Evolutionary conservation across 768 basidiomycete species (phyloP).

Genomic region (Baorangia bicolor): DNA sequence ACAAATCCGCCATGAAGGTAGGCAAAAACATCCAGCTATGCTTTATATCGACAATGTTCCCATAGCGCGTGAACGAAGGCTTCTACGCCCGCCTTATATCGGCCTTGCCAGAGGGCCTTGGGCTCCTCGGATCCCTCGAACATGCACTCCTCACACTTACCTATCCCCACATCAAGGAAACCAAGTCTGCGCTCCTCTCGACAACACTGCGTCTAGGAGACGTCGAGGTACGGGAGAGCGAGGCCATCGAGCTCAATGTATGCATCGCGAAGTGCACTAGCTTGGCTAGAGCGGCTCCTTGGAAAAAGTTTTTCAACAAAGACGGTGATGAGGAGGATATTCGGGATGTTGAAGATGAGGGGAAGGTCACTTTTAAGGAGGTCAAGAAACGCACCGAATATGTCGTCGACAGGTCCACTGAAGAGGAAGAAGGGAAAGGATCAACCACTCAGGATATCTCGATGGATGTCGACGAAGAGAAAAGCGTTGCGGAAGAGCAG

Average conservation of each 20-base stretch:
- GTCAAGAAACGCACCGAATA: conserved; percentile 53
- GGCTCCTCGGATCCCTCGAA: conserved; percentile 32
- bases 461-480: conserved; percentile 31
- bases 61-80: conserved; percentile 68
- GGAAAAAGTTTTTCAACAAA: conserved; percentile 58
- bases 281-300: conserved; percentile 61
- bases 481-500: conserved; percentile 35
- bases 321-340: conserved; percentile 29
- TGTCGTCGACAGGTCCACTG: conserved; percentile 46
- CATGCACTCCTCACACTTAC: conserved; percentile 27
- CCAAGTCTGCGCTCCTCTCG: conserved; percentile 64
- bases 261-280: conserved; percentile 82
- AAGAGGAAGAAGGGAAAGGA: conserved; percentile 32
- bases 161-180: conserved; percentile 61
- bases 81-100: conserved; percentile 57
- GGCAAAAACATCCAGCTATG: neutral
- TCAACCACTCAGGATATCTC: conserved; percentile 17
- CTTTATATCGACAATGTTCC: neutral
- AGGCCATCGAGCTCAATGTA: conserved; percentile 72
- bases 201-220: conserved; percentile 80
- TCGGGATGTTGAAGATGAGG: conserved; percentile 28
- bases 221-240: conserved; percentile 57
- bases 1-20: conserved; percentile 77
- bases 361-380: conserved; percentile 37
- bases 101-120: conserved; percentile 32